Evolutionary conservation across 2,329 filamentous ascomycete genomes (phyloP).

Genomic region (Stagonosporopsis cucurbitacearum): DNA sequence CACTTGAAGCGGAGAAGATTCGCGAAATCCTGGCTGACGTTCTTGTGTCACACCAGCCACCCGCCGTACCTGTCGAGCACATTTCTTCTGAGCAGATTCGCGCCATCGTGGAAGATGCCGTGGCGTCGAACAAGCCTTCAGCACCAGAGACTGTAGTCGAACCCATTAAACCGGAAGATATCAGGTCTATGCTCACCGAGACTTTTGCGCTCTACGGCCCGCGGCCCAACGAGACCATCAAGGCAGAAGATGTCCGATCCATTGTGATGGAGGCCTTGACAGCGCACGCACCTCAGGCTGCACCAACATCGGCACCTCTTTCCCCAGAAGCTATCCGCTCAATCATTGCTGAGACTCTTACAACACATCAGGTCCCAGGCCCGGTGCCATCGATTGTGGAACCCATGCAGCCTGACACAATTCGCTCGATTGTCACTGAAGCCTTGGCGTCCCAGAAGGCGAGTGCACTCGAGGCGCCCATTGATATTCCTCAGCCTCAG

Average conservation of each 20-base stretch:
- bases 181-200: slow-evolving; percentile 36
- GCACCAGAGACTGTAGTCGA: slow-evolving; percentile 24
- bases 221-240: slow-evolving; percentile 51
- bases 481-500: slow-evolving; percentile 46
- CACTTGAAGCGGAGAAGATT: slow-evolving; percentile 72
- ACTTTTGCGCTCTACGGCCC: slow-evolving; percentile 26
- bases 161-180: slow-evolving; percentile 37
- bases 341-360: slow-evolving; percentile 38
- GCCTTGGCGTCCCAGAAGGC: slow-evolving; percentile 43
- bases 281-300: slow-evolving; percentile 37
- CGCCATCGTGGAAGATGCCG: slow-evolving; percentile 65
- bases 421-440: slow-evolving; percentile 45
- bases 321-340: slow-evolving; percentile 36
- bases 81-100: slow-evolving; percentile 74
- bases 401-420: slow-evolving; percentile 42
- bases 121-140: slow-evolving; percentile 56
- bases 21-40: slow-evolving; percentile 65
- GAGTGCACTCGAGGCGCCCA: slow-evolving; percentile 37
- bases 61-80: slow-evolving; percentile 32
- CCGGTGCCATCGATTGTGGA: slow-evolving; percentile 30
- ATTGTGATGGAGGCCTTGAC: slow-evolving; percentile 66
- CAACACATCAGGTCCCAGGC: slow-evolving; percentile 30
- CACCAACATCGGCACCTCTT: slow-evolving; percentile 23
- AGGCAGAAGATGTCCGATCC: slow-evolving; percentile 37
- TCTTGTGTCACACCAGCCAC: slow-evolving; percentile 57